Conservation (phyloP, 164 flowering plant genomes). For the Echeveria elegans region DNA sequence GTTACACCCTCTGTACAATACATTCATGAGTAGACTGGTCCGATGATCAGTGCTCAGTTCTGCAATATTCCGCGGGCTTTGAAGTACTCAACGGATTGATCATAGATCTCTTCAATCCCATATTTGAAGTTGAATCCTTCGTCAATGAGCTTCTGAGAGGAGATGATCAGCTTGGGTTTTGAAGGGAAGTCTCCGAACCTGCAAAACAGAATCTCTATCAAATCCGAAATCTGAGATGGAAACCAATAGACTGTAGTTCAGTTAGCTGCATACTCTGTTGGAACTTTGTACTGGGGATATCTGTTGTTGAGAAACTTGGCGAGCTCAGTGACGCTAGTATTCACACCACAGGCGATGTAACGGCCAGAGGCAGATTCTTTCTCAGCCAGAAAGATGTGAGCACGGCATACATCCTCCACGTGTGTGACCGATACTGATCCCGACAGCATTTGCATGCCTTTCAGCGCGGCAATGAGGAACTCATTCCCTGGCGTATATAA, state of each 20-base stretch:
- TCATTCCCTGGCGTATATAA: slow-evolving; percentile 33
- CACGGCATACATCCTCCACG: slow-evolving; percentile 60
- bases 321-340: slow-evolving; percentile 55
- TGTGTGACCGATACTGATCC: slow-evolving; percentile 65
- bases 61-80: slow-evolving; percentile 38
- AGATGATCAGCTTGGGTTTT: slow-evolving; percentile 46
- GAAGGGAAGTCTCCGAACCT: slow-evolving; percentile 64
- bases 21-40: neutral
- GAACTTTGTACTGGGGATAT: slow-evolving; percentile 53
- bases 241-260: neutral
- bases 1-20: too few species aligned
- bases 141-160: slow-evolving; percentile 52
- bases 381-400: slow-evolving; percentile 68
- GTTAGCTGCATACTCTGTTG: slow-evolving; percentile 35
- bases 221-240: neutral
- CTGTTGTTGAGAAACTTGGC: slow-evolving; percentile 49
- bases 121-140: slow-evolving; percentile 74
- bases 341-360: slow-evolving; percentile 52
- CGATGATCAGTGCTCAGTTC: slow-evolving; percentile 12
- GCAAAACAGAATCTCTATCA: slow-evolving; percentile 13
- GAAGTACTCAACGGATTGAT: slow-evolving; percentile 51
- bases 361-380: slow-evolving; percentile 67
- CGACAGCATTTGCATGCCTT: slow-evolving; percentile 60
- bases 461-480: slow-evolving; percentile 33
- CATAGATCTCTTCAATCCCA: slow-evolving; percentile 55